A percentile compares a stretch with the other conserved stretches of the same genome.
phyloP scores from a whole-genome alignment of 1,139 yeast species.

The Tardiomyces digboiensis region DNA sequence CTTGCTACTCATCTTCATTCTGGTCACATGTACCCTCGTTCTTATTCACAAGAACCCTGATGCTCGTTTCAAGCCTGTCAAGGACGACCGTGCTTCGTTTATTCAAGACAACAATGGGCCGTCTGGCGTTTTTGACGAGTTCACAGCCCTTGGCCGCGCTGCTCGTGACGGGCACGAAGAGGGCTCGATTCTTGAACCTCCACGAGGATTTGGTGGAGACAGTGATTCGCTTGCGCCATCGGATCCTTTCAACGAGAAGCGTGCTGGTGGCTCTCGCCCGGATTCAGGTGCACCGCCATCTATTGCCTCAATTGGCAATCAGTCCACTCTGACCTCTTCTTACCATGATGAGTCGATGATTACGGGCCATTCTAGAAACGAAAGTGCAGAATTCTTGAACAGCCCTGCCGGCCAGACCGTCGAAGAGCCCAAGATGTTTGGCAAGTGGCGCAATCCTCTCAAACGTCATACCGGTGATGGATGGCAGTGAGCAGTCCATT shows the following conservation, averaged over 20 bases:
- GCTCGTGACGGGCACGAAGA: constrained; percentile 48
- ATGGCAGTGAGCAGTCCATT: too few relatives aligned
- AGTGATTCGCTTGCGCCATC: constrained; percentile 4
- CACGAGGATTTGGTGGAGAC: constrained; percentile 11
- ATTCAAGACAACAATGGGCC: constrained; percentile 40
- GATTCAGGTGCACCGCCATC: background rate
- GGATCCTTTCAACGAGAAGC: constrained; percentile 11
- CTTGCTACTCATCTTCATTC: constrained; percentile 61
- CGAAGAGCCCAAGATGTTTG: background rate
- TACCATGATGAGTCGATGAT: too few relatives aligned
- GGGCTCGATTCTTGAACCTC: constrained; percentile 5
- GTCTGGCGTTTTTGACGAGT: constrained; percentile 49
- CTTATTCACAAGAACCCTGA: constrained; percentile 84
- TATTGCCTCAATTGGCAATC: background rate
- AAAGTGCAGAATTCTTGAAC: background rate
- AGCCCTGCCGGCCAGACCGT: background rate
- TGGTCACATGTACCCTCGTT: constrained; percentile 77
- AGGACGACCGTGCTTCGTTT: constrained; percentile 92
- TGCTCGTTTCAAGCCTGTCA: constrained; percentile 88
- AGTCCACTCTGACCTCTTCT: background rate
- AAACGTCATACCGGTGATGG: background rate
- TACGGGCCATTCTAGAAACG: background rate
- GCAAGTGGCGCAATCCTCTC: background rate
- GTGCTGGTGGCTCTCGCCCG: background rate
- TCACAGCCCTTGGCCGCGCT: constrained; percentile 83